Evolutionary conservation across 2,329 filamentous ascomycete genomes (phyloP).

Genomic region (Clonostachys rhizophaga): DNA sequence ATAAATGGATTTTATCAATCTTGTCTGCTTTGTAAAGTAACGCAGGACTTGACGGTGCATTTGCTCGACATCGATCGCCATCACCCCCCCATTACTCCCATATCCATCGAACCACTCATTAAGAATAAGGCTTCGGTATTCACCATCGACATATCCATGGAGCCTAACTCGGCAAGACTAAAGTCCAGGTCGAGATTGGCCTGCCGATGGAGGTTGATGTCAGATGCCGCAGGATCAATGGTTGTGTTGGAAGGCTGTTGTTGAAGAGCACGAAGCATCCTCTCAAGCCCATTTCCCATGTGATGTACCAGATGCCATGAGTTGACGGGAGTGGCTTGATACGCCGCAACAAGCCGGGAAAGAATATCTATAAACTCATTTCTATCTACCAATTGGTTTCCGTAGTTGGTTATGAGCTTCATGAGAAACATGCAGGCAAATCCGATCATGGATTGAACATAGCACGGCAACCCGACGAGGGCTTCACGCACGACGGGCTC

Average conservation of each 20-base stretch:
- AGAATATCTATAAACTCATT: constrained; percentile 28
- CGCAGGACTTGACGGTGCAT: too few species aligned
- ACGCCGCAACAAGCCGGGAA: constrained; percentile 26
- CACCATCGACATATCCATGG: too few species aligned
- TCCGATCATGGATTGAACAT: constrained; percentile 46
- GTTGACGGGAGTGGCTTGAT: constrained; percentile 29
- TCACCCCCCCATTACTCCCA: too few species aligned
- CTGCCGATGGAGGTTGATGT: too few species aligned
- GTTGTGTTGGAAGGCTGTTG: background rate
- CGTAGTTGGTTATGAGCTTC: constrained; percentile 30
- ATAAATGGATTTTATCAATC: too few species aligned
- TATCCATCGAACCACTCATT: too few species aligned
- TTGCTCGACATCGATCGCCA: too few species aligned
- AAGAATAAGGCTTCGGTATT: too few species aligned
- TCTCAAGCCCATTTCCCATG: constrained; percentile 39
- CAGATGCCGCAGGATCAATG: too few species aligned
- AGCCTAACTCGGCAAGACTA: too few species aligned
- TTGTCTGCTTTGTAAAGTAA: too few species aligned
- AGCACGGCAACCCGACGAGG: constrained; percentile 39
- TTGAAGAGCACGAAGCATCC: constrained; percentile 18
- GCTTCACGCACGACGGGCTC: constrained; percentile 33
- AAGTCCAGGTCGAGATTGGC: too few species aligned
- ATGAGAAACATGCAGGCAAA: constrained; percentile 48
- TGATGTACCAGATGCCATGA: constrained; percentile 38
- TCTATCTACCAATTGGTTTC: constrained; percentile 24